A percentile compares a stretch with the other conserved stretches of the same genome.
phyloP scores from a whole-genome alignment of 164 flowering plant species.

The Pachysandra terminalis region DNA sequence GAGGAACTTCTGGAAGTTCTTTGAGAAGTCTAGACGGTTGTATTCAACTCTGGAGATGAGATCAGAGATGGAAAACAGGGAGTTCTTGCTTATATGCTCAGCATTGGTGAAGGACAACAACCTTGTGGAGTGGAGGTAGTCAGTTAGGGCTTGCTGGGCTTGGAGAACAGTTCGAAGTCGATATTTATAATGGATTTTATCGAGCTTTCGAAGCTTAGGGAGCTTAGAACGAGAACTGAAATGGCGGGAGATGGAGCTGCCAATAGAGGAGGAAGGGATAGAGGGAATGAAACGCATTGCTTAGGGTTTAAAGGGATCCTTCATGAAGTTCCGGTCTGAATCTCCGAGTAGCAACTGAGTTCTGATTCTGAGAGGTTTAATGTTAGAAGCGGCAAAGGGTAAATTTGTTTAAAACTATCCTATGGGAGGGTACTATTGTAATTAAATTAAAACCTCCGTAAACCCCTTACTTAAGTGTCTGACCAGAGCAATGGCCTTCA shows the following conservation, averaged over 20 bases:
- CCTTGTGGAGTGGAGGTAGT: conserved; percentile 65
- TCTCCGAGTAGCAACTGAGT: too few relatives aligned
- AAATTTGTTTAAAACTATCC: too few relatives aligned
- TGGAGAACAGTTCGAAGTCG: conserved; percentile 29
- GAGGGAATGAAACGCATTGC: conserved; percentile 8
- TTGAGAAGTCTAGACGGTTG: conserved; percentile 25
- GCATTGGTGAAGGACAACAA: conserved; percentile 50
- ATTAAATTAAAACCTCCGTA: too few relatives aligned
- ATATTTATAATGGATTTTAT: conserved; percentile 27
- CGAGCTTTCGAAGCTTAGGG: conserved; percentile 19
- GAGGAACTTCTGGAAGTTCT: conserved; percentile 36
- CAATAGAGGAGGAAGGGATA: neutral
- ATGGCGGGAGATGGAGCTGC: conserved; percentile 19
- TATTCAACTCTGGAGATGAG: conserved; percentile 35
- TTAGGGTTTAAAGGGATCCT: conserved; percentile 1
- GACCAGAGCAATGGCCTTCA: too few relatives aligned
- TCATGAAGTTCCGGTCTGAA: neutral
- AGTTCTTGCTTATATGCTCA: conserved; percentile 54
- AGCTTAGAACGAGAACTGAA: conserved; percentile 14
- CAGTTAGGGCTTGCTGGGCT: conserved; percentile 56
- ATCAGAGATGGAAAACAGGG: conserved; percentile 30
- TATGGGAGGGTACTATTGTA: too few relatives aligned
- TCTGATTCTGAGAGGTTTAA: too few relatives aligned
- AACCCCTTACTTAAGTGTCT: too few relatives aligned
- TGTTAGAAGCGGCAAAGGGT: too few relatives aligned